These are phyloP conservation scores for Marasmius fiardii DNA, from an alignment of 1,284 basidiomycete genomes.

Conservation along the genomic window DNA sequence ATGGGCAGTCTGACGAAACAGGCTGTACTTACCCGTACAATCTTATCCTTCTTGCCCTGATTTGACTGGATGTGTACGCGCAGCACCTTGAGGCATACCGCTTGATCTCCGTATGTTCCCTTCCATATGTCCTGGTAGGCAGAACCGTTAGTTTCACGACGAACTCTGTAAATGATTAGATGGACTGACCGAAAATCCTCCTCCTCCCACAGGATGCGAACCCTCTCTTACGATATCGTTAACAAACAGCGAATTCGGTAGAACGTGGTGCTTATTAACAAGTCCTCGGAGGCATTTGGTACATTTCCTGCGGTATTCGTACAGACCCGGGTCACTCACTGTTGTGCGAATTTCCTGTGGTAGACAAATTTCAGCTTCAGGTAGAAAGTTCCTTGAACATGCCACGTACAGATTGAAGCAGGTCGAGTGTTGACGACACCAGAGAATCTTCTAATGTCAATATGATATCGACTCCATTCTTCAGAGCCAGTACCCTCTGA, in stretches of 20 bases:
- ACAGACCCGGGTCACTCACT: background rate
- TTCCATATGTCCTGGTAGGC: background rate
- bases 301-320: background rate
- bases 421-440: no score
- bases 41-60: background rate
- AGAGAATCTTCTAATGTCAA: no score
- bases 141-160: background rate
- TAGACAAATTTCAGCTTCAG: no score
- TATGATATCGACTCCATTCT: no score
- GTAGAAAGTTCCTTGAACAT: no score
- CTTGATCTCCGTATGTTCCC: background rate
- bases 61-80: background rate
- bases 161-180: background rate
- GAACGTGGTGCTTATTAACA: background rate
- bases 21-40: background rate
- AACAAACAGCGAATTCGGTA: background rate
- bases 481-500: no score
- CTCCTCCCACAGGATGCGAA: background rate
- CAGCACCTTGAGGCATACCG: background rate
- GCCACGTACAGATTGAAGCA: no score
- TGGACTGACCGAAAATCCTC: background rate
- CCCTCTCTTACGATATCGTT: background rate
- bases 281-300: background rate
- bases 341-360: background rate
- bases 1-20: background rate